Conservation (phyloP, 345 rosid species). For the Nasturtium officinale region DNA sequence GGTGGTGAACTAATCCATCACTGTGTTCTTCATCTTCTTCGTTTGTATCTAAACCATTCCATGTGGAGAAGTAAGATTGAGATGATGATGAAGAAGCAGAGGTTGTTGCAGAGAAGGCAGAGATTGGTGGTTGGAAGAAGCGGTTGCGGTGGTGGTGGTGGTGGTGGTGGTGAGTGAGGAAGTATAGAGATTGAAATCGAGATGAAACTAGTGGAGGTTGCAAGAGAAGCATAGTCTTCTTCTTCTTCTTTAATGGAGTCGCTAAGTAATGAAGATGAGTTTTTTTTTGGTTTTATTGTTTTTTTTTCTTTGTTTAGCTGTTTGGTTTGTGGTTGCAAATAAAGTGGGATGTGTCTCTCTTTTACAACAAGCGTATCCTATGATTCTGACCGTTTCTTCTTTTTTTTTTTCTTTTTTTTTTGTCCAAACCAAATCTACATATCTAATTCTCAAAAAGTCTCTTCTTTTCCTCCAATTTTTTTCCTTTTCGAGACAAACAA, state of each 20-base stretch:
- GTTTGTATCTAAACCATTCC: constrained; percentile 25
- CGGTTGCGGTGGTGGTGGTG: constrained; percentile 37
- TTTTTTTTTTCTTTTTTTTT: not conserved
- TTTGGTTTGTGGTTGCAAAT: constrained; percentile 21
- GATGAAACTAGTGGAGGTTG: constrained; percentile 55
- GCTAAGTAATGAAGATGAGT: not conserved
- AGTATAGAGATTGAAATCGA: constrained; percentile 52
- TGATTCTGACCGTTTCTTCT: not conserved
- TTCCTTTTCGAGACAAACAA: too few relatives aligned
- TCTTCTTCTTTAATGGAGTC: constrained; percentile 34
- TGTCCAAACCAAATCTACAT: too few relatives aligned
- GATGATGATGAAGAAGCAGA: constrained; percentile 32
- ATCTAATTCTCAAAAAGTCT: too few relatives aligned
- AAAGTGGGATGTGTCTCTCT: constrained; percentile 7
- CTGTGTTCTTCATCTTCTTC: constrained; percentile 38
- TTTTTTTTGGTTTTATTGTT: not conserved
- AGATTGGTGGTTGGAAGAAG: constrained; percentile 46
- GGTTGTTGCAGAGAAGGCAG: constrained; percentile 36
- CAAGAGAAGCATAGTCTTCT: constrained; percentile 50
- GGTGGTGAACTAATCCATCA: constrained; percentile 59
- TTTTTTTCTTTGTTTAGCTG: too few relatives aligned
- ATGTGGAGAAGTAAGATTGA: constrained; percentile 20
- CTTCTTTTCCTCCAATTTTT: too few relatives aligned
- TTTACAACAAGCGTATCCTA: not conserved
- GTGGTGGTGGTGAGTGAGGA: constrained; percentile 47